A percentile compares a stretch with the other conserved stretches of the same genome.
Conservation (phyloP, 192 early-diverging fungal species). For the Entrophospora sp. region DNA sequence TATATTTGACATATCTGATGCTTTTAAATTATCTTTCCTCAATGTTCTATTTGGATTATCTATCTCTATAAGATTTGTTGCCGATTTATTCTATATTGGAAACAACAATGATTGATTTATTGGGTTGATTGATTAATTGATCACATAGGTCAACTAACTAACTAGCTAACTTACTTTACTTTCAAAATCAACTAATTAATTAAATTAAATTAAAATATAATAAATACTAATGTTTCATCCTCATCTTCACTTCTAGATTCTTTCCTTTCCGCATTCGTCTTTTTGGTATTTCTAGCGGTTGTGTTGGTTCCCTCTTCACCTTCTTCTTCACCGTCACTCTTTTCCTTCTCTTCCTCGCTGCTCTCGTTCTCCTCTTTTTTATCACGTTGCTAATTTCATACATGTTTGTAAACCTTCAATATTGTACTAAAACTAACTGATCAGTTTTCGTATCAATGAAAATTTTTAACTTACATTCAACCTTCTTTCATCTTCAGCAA, state of each 20-base stretch:
- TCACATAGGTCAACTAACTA: not conserved
- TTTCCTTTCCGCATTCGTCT: not conserved
- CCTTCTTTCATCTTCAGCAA: too few relatives aligned
- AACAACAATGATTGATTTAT: not conserved
- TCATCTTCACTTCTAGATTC: not conserved
- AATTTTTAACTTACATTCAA: too few relatives aligned
- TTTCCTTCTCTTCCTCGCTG: not conserved
- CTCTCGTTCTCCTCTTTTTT: not conserved
- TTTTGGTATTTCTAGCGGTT: not conserved
- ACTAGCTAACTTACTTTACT: not conserved
- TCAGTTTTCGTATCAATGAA: too few relatives aligned
- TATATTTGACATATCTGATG: not conserved
- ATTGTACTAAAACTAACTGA: too few relatives aligned
- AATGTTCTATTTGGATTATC: slow-evolving; percentile 10
- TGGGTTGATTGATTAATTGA: not conserved
- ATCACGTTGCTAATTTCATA: not conserved
- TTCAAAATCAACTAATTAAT: not conserved
- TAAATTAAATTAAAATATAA: too few relatives aligned
- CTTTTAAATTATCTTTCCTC: slow-evolving; percentile 10
- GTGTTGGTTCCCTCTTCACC: not conserved
- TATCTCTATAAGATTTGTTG: not conserved
- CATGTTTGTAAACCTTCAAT: too few relatives aligned
- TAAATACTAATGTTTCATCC: too few relatives aligned
- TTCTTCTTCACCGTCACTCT: not conserved
- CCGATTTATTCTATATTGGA: not conserved